Evolutionary conservation across 148 eudicot species (phyloP).

Genomic region (Rhododendron vialii): DNA sequence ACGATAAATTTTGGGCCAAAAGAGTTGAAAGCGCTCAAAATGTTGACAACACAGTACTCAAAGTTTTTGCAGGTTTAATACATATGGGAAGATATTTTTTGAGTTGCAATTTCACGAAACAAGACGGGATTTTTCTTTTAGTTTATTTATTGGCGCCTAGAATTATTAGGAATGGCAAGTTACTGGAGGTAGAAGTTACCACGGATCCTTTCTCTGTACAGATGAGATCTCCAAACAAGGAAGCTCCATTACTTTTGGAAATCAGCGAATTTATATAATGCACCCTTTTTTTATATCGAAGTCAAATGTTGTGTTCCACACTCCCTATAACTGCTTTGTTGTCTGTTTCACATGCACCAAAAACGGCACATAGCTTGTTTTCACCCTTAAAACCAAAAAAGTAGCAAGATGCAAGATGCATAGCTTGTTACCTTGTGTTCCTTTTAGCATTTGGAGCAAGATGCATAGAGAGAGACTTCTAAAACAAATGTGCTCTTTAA

Average conservation of each 20-base stretch:
- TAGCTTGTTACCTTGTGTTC: neutral
- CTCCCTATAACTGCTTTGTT: neutral
- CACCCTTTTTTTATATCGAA: neutral
- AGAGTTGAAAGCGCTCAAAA: conserved; percentile 14
- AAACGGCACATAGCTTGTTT: neutral
- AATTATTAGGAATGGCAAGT: neutral
- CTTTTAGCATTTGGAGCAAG: neutral
- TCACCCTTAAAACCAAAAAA: neutral
- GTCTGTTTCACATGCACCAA: neutral
- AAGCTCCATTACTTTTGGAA: neutral
- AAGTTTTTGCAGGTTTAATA: conserved; percentile 20
- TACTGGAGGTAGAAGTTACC: neutral
- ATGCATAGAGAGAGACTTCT: neutral
- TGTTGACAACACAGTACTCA: conserved; percentile 21
- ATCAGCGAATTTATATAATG: neutral
- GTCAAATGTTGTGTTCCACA: neutral
- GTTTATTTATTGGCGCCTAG: neutral
- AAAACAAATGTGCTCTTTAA: neutral
- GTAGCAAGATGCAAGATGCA: neutral
- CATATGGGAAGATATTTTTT: neutral
- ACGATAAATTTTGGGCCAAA: conserved; percentile 12
- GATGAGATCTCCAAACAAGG: neutral
- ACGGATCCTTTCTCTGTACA: neutral
- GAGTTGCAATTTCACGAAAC: neutral
- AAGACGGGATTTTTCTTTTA: neutral